These are phyloP conservation scores for Cryoendolithus antarcticus DNA, from an alignment of 2,329 filamentous ascomycete species.

Conservation along the genomic window DNA sequence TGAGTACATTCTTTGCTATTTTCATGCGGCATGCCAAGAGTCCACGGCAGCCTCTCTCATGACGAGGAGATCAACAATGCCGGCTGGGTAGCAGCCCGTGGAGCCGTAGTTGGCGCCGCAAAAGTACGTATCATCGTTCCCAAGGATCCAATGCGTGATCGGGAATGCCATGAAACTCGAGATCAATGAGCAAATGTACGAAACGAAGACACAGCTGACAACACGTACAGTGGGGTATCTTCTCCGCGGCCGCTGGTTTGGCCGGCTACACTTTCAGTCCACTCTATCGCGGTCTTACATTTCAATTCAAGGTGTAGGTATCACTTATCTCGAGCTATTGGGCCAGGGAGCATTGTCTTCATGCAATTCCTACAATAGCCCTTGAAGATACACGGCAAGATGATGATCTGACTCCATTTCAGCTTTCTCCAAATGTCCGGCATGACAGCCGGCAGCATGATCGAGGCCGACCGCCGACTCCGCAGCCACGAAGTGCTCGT, in stretches of 20 bases:
- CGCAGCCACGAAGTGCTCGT: conserved; percentile 54
- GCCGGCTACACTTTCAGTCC: conserved; percentile 55
- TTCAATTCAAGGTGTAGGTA: conserved; percentile 66
- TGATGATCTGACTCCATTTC: conserved; percentile 2
- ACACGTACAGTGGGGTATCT: conserved; percentile 51
- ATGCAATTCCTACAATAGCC: not conserved
- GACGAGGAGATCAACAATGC: conserved; percentile 57
- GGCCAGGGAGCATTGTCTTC: not conserved
- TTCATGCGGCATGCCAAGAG: conserved; percentile 5
- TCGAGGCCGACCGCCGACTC: conserved; percentile 60
- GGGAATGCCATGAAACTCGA: conserved; percentile 1
- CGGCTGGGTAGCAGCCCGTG: conserved; percentile 54
- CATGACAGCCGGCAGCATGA: conserved; percentile 67
- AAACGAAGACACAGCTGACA: not conserved
- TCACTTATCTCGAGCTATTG: not conserved
- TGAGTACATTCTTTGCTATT: too few species aligned
- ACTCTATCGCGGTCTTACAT: conserved; percentile 57
- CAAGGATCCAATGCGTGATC: conserved; percentile 3
- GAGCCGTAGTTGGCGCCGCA: conserved; percentile 52
- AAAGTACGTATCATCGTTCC: conserved; percentile 36
- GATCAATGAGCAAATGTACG: not conserved
- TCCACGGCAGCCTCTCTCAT: conserved; percentile 43
- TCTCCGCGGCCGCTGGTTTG: conserved; percentile 48
- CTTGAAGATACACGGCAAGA: not conserved
- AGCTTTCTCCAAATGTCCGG: conserved; percentile 77